Conservation (phyloP, 78 protist genomes). For the Dictyostelium capitatum region DNA sequence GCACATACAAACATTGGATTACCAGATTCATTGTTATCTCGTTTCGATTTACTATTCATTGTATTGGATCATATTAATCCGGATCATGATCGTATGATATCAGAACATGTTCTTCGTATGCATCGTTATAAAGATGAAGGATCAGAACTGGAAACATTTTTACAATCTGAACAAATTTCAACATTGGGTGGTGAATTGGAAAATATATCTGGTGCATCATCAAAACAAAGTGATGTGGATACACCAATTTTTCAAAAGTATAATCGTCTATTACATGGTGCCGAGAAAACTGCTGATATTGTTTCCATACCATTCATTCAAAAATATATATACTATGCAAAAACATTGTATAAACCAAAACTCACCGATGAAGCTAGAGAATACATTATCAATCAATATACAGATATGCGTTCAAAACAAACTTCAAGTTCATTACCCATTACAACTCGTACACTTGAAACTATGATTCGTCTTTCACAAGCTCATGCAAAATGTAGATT, state of each 20-base stretch:
- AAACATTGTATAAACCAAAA: constrained; percentile 58
- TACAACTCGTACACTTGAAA: constrained; percentile 98
- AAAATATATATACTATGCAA: constrained; percentile 88
- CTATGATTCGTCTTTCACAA: constrained; percentile 96
- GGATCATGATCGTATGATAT: constrained; percentile 85
- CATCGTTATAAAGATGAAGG: constrained; percentile 86
- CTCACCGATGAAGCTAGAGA: constrained; percentile 81
- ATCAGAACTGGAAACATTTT: neutral
- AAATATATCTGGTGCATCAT: neutral
- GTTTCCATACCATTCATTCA: constrained; percentile 84
- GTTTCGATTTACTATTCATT: constrained; percentile 99
- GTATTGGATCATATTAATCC: constrained; percentile 86
- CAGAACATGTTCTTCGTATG: constrained; percentile 94
- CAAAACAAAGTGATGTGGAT: constrained; percentile 19
- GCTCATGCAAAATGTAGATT: constrained; percentile 98
- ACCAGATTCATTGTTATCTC: constrained; percentile 99
- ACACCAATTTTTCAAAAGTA: constrained; percentile 72
- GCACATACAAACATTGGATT: constrained; percentile 95
- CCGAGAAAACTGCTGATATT: neutral
- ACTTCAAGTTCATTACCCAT: constrained; percentile 90
- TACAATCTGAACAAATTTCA: constrained; percentile 50
- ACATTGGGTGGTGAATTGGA: constrained; percentile 65
- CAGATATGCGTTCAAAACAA: constrained; percentile 71
- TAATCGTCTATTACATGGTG: constrained; percentile 65
- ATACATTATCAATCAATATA: constrained; percentile 14